Base-by-base conservation (phyloP, 805 yeast species). In the Blastobotrys parvus region DNA sequence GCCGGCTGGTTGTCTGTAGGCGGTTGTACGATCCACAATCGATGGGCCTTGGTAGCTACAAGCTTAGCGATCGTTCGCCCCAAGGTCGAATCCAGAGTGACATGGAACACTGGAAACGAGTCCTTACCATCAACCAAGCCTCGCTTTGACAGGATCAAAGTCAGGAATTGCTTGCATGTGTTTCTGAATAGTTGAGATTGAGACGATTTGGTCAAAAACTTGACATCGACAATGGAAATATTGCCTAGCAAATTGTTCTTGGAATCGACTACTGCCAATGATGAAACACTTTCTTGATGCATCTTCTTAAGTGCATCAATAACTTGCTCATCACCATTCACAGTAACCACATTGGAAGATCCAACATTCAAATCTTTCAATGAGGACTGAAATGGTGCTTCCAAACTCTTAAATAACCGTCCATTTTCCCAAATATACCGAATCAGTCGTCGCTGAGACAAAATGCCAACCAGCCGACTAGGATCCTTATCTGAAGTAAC, bases 81-180 rank as follows among this genome's bases (percentile, higher is more conserved):
- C 40, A 92, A 70, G 0, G 92, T 80, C 7, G 94, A 78, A 33
- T 74, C 72, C 47, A 78, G 76, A 49, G 85, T 81, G 20, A 90
- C 96, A 61, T 90, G 95, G 72, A 90, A 90, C 33, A 92, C 90
- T 15, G 98, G 98, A 71, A 82, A 90, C 34, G 94, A 87, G 67
- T 90, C 98, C 63, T 89, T 88, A 41, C 96, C 96, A 58, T 88
- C 89, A 56, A 82, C 94, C 25, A 90, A 71, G 17, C 98, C 98
- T 58, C 95, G 80, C 43, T 81, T 80, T 50, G 83, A 81, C 50
- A 92, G 72, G 47, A 89, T 88, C 49, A 88, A 82, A 11, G 94
- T 78, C 45, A 90, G 78, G 60, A 90, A 90, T 63, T 84, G 92
- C 55, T 87, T 71, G 63, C 95, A 92, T 4, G 92, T 72, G 60